Evolutionary conservation across 2,329 filamentous ascomycete species (phyloP).

Genomic region (Ascochyta clinopodiicola): DNA sequence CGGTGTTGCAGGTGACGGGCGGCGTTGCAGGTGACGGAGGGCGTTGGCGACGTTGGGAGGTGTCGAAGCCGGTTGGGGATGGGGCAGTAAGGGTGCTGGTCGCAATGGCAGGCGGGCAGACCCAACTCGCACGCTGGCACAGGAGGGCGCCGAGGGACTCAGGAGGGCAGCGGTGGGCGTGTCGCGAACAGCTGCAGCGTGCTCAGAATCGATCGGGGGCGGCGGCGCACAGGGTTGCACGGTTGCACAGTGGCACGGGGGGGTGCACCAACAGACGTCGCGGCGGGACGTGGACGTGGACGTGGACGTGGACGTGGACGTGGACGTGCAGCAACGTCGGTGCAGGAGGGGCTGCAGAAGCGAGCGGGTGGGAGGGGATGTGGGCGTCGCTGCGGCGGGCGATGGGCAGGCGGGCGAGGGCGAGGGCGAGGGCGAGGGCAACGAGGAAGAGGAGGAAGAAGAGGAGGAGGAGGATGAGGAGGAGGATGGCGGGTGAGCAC

Average conservation of each 20-base stretch:
- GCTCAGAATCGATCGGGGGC: constrained; percentile 31
- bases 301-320: constrained; percentile 23
- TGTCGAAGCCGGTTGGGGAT: constrained; percentile 21
- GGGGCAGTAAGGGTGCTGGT: constrained; percentile 22
- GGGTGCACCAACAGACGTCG: constrained; percentile 20
- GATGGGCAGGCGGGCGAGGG: constrained; percentile 7
- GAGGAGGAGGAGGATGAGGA: not conserved
- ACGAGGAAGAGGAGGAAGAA: not conserved
- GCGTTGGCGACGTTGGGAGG: constrained; percentile 29
- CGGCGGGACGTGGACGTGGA: constrained; percentile 14
- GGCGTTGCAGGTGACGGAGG: constrained; percentile 33
- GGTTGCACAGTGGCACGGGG: constrained; percentile 23
- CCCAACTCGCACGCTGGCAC: constrained; percentile 20
- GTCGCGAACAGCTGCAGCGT: constrained; percentile 37
- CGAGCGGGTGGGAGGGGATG: constrained; percentile 9
- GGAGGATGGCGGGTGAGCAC: not conserved
- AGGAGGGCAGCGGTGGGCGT: constrained; percentile 31
- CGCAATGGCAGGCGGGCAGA: constrained; percentile 25
- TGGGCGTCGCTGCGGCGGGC: constrained; percentile 14
- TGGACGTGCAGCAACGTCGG: constrained; percentile 32
- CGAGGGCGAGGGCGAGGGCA: constrained; percentile 1
- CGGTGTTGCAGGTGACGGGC: constrained; percentile 30
- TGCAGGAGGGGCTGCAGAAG: constrained; percentile 27
- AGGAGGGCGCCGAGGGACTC: no score
- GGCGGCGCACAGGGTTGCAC: constrained; percentile 33